These are phyloP conservation scores for Mycotypha africana DNA, from an alignment of 371 early-diverging fungal genomes.

Conservation along the genomic window DNA sequence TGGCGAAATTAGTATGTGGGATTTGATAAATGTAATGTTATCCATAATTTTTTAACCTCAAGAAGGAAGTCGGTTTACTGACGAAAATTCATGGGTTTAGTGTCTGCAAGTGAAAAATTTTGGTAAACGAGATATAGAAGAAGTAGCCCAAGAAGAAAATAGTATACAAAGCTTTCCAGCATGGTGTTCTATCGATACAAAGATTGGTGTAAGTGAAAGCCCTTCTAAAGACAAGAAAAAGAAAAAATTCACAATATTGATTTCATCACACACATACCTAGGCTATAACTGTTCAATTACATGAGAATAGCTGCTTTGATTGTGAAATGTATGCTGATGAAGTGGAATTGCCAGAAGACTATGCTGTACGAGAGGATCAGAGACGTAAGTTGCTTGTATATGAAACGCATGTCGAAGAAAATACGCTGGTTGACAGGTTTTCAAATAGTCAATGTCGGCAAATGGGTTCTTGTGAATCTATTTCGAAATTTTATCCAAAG, in stretches of 20 bases:
- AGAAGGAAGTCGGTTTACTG: too few species aligned
- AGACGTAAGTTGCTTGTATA: conserved; percentile 47
- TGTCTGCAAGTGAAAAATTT: conserved; percentile 55
- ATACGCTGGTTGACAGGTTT: too few species aligned
- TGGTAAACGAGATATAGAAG: conserved; percentile 54
- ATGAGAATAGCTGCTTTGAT: conserved; percentile 76
- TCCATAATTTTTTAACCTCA: too few species aligned
- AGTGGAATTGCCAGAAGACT: conserved; percentile 40
- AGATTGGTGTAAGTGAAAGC: conserved; percentile 67
- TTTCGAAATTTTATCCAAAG: conserved; percentile 52
- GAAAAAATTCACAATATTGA: background rate
- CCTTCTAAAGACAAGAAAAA: background rate
- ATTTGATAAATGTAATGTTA: conserved; percentile 63
- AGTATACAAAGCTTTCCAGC: conserved; percentile 76
- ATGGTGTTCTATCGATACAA: conserved; percentile 92
- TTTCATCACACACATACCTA: background rate
- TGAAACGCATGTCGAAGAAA: too few species aligned
- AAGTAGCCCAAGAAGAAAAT: conserved; percentile 59
- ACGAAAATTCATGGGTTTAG: too few species aligned
- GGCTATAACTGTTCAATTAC: conserved; percentile 78
- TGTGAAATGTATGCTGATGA: conserved; percentile 84
- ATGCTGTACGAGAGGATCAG: conserved; percentile 62
- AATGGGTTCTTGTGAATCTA: conserved; percentile 77
- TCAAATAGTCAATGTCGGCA: conserved; percentile 69
- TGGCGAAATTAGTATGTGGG: conserved; percentile 86